phyloP scores from a whole-genome alignment of 148 eudicot genomes.

The Tetragonia tetragonoides region DNA sequence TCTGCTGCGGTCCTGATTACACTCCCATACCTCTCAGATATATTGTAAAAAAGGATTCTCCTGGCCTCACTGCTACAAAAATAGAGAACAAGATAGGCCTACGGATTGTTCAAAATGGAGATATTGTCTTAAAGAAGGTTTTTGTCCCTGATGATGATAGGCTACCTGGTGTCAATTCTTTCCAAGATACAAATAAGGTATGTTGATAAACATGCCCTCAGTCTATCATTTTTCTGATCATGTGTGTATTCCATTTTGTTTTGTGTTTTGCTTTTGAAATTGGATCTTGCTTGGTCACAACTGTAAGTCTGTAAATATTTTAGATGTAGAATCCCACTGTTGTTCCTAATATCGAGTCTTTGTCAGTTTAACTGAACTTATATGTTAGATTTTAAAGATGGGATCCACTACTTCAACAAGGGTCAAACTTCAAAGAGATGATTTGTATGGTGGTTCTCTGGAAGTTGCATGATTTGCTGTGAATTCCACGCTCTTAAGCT shows the following conservation, averaged over 20 bases:
- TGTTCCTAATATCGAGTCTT: not conserved
- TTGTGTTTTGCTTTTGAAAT: not conserved
- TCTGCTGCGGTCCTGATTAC: not conserved
- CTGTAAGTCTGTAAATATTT: not conserved
- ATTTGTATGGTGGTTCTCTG: too few species aligned
- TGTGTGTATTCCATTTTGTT: not conserved
- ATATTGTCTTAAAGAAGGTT: constrained; percentile 64
- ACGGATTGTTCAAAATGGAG: constrained; percentile 93
- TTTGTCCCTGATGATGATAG: constrained; percentile 88
- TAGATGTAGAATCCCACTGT: not conserved
- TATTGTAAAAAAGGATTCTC: constrained; percentile 70
- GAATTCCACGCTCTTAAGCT: too few species aligned
- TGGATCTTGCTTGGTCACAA: not conserved
- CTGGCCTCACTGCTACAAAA: constrained; percentile 82
- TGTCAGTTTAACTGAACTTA: not conserved
- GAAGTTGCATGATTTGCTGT: too few species aligned
- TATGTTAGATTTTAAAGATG: not conserved
- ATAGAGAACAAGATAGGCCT: constrained; percentile 86
- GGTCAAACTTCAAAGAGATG: too few species aligned
- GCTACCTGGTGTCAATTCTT: constrained; percentile 84
- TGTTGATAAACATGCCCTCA: not conserved
- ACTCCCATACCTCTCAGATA: constrained; percentile 40
- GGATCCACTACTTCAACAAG: not conserved
- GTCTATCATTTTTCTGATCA: not conserved
- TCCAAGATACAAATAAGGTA: constrained; percentile 92